Conservation (phyloP, 495 filamentous ascomycete genomes). For the Trichoderma virens region DNA sequence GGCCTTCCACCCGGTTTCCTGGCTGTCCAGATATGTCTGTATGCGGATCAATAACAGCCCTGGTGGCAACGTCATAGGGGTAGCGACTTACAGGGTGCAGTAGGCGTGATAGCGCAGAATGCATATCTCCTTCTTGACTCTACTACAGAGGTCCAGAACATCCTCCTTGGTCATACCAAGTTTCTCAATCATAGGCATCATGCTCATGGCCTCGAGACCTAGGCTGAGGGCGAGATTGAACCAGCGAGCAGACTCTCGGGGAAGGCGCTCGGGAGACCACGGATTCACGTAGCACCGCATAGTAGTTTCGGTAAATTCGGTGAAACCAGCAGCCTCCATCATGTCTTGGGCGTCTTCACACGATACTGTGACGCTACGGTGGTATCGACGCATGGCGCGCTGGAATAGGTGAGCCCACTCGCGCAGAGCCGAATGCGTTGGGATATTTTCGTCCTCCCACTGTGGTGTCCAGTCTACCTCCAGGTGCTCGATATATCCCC, state of each 20-base stretch:
- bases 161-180: slow-evolving; percentile 57
- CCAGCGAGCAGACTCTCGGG: slow-evolving; percentile 71
- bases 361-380: slow-evolving; percentile 59
- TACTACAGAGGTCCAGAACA: slow-evolving; percentile 51
- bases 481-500: slow-evolving; percentile 82
- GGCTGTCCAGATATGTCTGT: slow-evolving; percentile 47
- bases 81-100: slow-evolving; percentile 59
- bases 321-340: slow-evolving; percentile 69
- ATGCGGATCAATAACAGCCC: slow-evolving; percentile 7
- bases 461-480: slow-evolving; percentile 82
- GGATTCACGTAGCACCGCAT: slow-evolving; percentile 69
- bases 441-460: slow-evolving; percentile 57
- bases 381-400: slow-evolving; percentile 57
- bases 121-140: slow-evolving; percentile 63
- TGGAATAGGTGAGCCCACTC: slow-evolving; percentile 66
- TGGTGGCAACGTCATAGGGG: slow-evolving; percentile 14
- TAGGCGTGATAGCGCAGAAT: slow-evolving; percentile 55
- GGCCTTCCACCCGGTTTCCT: slow-evolving; percentile 8
- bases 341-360: slow-evolving; percentile 52
- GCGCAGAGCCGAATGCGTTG: slow-evolving; percentile 38
- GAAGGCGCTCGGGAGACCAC: slow-evolving; percentile 64
- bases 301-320: slow-evolving; percentile 67
- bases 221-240: slow-evolving; percentile 71
- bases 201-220: slow-evolving; percentile 63
- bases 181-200: slow-evolving; percentile 67